A percentile compares a stretch with the other conserved stretches of the same genome.
phyloP scores from a whole-genome alignment of 2,329 filamentous ascomycete genomes.

The Colletotrichum tofieldiae region DNA sequence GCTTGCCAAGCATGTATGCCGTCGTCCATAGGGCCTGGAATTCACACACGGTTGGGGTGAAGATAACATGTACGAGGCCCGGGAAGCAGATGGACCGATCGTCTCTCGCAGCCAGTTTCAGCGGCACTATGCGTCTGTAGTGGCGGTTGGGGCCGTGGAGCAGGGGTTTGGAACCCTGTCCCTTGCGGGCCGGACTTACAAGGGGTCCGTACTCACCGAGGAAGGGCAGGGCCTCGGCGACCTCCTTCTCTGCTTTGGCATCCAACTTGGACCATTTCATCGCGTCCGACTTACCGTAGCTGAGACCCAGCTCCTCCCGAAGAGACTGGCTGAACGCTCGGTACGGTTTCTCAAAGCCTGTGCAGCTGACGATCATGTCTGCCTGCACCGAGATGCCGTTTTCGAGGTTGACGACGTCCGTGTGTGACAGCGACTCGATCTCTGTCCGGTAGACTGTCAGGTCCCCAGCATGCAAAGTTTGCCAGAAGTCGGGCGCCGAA shows the following conservation, averaged over 20 bases:
- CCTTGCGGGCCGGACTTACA: too few species aligned
- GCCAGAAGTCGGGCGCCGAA: slow-evolving; percentile 54
- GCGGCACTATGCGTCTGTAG: slow-evolving; percentile 48
- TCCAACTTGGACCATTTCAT: slow-evolving; percentile 43
- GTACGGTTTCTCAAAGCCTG: slow-evolving; percentile 47
- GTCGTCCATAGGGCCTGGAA: slow-evolving; percentile 52
- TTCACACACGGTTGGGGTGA: slow-evolving; percentile 49
- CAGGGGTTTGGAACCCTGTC: too few species aligned
- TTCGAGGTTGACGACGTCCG: slow-evolving; percentile 43
- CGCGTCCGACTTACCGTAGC: slow-evolving; percentile 1
- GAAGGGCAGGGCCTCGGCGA: slow-evolving; percentile 44
- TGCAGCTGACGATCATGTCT: slow-evolving; percentile 47
- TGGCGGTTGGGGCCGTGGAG: slow-evolving; percentile 44
- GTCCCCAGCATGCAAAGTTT: slow-evolving; percentile 50
- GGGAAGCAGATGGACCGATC: slow-evolving; percentile 53
- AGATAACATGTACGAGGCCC: slow-evolving; percentile 50
- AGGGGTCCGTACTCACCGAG: too few species aligned
- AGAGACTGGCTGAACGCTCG: slow-evolving; percentile 44
- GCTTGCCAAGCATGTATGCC: slow-evolving; percentile 47
- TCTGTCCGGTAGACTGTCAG: slow-evolving; percentile 47
- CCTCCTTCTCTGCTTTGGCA: slow-evolving; percentile 38
- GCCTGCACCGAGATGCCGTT: slow-evolving; percentile 42
- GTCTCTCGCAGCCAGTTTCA: slow-evolving; percentile 46
- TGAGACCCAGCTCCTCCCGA: slow-evolving; percentile 29
- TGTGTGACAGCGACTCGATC: slow-evolving; percentile 42